A percentile compares a stretch with the other conserved stretches of the same genome.
phyloP scores from a whole-genome alignment of 495 filamentous ascomycete genomes.

The Penicillium cinerascens region DNA sequence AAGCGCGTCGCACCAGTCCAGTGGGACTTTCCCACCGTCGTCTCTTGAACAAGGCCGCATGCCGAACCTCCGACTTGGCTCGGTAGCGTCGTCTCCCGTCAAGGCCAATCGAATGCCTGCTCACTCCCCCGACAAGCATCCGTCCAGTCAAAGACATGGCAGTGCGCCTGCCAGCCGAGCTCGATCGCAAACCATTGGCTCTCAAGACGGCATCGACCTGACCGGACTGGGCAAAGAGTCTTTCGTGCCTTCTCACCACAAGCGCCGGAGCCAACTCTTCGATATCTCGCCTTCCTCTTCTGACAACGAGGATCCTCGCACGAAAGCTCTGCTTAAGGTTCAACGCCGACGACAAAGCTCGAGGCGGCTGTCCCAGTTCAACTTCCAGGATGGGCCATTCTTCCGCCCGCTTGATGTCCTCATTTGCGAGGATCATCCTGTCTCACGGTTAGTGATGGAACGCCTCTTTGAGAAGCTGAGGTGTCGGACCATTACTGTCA shows the following conservation, averaged over 20 bases:
- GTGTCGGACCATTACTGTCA: conserved; percentile 89
- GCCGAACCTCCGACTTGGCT: conserved; percentile 54
- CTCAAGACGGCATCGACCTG: conserved; percentile 79
- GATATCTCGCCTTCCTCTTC: conserved; percentile 97
- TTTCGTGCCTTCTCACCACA: conserved; percentile 70
- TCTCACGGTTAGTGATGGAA: conserved; percentile 97
- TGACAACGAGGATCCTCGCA: conserved; percentile 90
- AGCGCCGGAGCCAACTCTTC: conserved; percentile 89
- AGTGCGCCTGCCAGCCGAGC: conserved; percentile 57
- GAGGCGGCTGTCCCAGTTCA: conserved; percentile 84
- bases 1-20: conserved; percentile 73
- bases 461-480: conserved; percentile 90
- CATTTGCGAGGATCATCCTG: conserved; percentile 96
- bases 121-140: conserved; percentile 50
- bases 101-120: conserved; percentile 62
- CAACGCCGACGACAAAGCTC: conserved; percentile 90
- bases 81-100: conserved; percentile 70
- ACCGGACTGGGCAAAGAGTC: conserved; percentile 55
- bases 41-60: conserved; percentile 55
- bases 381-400: conserved; percentile 71
- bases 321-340: conserved; percentile 88
- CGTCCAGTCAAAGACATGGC: conserved; percentile 41
- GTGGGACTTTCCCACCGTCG: conserved; percentile 67
- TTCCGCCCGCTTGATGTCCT: conserved; percentile 92
- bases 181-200: conserved; percentile 89